A percentile compares a stretch with the other conserved stretches of the same genome.
These are phyloP conservation scores for Stephanodiscus triporus DNA, from an alignment of 108 stramenopile genomes.

Conservation along the genomic window DNA sequence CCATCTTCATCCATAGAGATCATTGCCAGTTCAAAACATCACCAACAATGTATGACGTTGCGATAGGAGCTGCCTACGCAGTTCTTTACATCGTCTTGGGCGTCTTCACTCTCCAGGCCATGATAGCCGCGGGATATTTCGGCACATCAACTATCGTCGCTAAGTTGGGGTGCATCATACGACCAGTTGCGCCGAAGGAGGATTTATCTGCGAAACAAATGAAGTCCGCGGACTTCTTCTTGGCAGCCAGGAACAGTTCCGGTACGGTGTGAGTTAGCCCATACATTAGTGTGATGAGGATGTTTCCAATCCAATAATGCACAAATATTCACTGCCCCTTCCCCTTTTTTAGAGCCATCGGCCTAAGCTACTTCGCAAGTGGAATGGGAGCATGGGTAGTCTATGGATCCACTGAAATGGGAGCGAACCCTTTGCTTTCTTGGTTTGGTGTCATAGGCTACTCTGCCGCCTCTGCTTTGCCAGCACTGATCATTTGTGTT, in stretches of 20 bases:
- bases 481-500: conserved; percentile 57
- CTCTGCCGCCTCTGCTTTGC: conserved; percentile 60
- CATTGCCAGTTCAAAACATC: neutral
- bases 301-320: neutral
- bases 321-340: neutral
- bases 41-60: conserved; percentile 39
- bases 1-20: neutral
- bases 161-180: conserved; percentile 48
- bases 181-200: conserved; percentile 24
- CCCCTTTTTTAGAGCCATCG: conserved; percentile 46
- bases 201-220: conserved; percentile 21
- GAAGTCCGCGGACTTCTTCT: conserved; percentile 58
- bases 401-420: conserved; percentile 80
- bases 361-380: conserved; percentile 70
- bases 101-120: conserved; percentile 59
- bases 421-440: conserved; percentile 57
- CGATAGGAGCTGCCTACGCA: conserved; percentile 59
- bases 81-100: conserved; percentile 65
- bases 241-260: conserved; percentile 66
- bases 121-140: conserved; percentile 48
- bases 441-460: conserved; percentile 82
- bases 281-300: neutral
- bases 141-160: conserved; percentile 19
- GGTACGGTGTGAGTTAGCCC: conserved; percentile 34
- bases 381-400: conserved; percentile 86